These are phyloP conservation scores for Cordyceps militaris DNA, from an alignment of 2,329 filamentous ascomycete genomes.

Conservation along the genomic window DNA sequence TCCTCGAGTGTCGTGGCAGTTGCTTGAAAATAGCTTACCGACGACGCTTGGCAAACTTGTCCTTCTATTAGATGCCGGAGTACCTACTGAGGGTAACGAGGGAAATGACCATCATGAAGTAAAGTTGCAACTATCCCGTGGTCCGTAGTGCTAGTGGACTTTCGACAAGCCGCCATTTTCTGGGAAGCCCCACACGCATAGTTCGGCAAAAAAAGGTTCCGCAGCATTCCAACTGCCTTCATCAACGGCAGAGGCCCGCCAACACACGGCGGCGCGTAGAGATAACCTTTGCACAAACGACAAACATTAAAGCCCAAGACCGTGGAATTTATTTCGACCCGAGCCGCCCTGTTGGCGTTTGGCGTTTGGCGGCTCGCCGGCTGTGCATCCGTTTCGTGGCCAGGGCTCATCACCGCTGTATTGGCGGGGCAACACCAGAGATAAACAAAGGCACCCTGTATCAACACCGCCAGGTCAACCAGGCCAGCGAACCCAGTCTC, in stretches of 20 bases:
- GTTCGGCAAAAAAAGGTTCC: not conserved
- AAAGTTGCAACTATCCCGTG: too few species aligned
- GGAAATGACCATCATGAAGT: too few species aligned
- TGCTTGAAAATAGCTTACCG: too few species aligned
- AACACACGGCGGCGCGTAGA: not conserved
- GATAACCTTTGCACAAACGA: not conserved
- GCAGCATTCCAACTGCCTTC: not conserved
- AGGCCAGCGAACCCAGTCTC: not conserved
- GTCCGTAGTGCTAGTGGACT: too few species aligned
- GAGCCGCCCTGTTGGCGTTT: not conserved
- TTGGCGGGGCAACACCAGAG: constrained; percentile 12
- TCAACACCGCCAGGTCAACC: constrained; percentile 9
- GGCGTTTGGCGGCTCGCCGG: not conserved
- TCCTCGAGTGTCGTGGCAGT: too few species aligned
- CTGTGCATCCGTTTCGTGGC: not conserved
- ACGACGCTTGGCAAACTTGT: too few species aligned
- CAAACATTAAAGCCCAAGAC: too few species aligned
- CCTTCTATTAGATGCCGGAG: too few species aligned
- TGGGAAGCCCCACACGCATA: not conserved
- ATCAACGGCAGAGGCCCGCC: not conserved
- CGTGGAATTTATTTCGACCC: not conserved
- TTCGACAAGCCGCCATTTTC: too few species aligned
- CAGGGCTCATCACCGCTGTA: constrained; percentile 3
- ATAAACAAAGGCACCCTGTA: constrained; percentile 13
- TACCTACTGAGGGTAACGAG: too few species aligned